These are phyloP conservation scores for Mycena rosella DNA, from an alignment of 768 basidiomycete species.

Conservation along the genomic window DNA sequence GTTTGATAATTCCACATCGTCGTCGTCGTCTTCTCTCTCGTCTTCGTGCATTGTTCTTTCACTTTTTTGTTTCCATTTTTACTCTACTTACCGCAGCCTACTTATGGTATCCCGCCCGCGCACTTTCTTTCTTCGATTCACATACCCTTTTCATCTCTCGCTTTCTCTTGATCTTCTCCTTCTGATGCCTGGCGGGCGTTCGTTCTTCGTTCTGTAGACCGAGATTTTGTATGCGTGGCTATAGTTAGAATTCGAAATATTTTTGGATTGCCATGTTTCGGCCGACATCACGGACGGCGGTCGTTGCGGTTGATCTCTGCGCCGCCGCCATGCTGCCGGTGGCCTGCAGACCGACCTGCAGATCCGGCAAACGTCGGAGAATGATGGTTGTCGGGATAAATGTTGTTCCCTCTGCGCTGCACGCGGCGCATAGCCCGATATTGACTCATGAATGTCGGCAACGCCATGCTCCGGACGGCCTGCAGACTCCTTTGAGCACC, in stretches of 20 bases:
- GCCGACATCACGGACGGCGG: conserved; percentile 3
- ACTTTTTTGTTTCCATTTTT: neutral
- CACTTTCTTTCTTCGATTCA: neutral
- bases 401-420: too few relatives aligned
- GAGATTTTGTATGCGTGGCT: too few relatives aligned
- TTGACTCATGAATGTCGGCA: too few relatives aligned
- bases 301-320: neutral
- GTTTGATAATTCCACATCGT: neutral
- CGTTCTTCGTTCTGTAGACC: too few relatives aligned
- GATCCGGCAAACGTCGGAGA: neutral
- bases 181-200: neutral
- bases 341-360: conserved; percentile 27
- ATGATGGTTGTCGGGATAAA: neutral
- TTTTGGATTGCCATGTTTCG: too few relatives aligned
- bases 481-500: conserved; percentile 16
- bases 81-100: neutral
- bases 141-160: neutral
- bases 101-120: conserved; percentile 1
- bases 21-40: neutral
- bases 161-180: neutral
- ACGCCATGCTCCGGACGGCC: conserved; percentile 8
- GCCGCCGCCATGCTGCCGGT: conserved; percentile 13
- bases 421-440: too few relatives aligned
- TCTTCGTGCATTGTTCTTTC: neutral
- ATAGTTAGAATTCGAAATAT: neutral